Evolutionary conservation across 495 filamentous ascomycete species (phyloP), one percentile per base, ranked within the genome.

Genomic region (Pseudomonodictys pantanalensis): DNA sequence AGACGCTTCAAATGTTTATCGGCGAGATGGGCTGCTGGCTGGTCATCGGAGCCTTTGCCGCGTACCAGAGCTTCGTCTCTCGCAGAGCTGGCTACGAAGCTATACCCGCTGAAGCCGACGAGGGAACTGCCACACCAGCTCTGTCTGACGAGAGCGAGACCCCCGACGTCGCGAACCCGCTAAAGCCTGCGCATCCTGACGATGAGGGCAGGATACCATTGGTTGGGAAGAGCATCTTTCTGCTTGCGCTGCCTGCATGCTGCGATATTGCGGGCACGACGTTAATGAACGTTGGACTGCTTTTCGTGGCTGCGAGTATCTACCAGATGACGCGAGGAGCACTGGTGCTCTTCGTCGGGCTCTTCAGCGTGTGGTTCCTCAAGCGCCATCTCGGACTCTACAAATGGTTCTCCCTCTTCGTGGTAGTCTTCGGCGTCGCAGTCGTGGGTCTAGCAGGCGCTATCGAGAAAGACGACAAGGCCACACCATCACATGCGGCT

Each of bases 241-340:
- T 97, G 6, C 81, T 98, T 29, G 86, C 91, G 9, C 77, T 95
- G 5, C 93, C 93, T 1, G 90, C 93, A 23, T 88, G 88, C 73
- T 96, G 92, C 73, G 93, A 98, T 69, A 95, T 98, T 60, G 80
- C 87, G 3, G 93, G 89, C 22, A 98, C 93, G 2, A 98, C 93
- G 18, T 84, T 97, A 23, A 96, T 98, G 88, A 98, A 97, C 71
- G 87, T 91, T 4, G 93, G 93, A 11, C 76, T 98, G 56, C 80
- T 97, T 44, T 95, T 97, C 66, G 91, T 97, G 9, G 93, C 89
- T 1, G 90, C 93, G 0, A 91, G 86, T 60, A 95, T 98, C 66
- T 98, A 97, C 77, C 93, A 98, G 72, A 98, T 98, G 93, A 97
- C 92, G 8, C 81, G 93, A 25, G 93, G 93, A 15, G 92, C 93